These are phyloP conservation scores for Trypanosoma boissoni DNA, from an alignment of 208 protist species.

Conservation along the genomic window DNA sequence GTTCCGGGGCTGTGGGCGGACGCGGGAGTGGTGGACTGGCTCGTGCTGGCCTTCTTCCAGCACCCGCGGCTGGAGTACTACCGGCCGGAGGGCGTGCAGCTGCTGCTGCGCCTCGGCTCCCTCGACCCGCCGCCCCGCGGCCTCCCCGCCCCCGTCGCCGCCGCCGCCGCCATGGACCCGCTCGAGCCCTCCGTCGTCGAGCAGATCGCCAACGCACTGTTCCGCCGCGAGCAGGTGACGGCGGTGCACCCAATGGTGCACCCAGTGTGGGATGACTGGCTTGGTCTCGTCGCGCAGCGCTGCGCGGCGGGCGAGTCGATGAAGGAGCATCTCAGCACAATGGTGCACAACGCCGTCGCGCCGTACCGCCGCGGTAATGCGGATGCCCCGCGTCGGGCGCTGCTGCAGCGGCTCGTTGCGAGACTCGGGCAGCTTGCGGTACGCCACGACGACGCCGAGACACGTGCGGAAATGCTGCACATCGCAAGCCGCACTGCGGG, in stretches of 20 bases:
- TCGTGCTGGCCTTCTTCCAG: constrained; percentile 82
- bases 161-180: constrained; percentile 58
- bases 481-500: constrained; percentile 76
- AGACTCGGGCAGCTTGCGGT: constrained; percentile 75
- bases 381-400: constrained; percentile 60
- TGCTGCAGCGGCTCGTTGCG: constrained; percentile 79
- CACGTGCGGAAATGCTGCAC: constrained; percentile 68
- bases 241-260: constrained; percentile 84
- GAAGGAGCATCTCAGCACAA: constrained; percentile 80
- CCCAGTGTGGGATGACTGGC: constrained; percentile 85
- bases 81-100: constrained; percentile 81
- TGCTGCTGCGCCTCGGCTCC: constrained; percentile 72
- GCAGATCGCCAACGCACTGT: constrained; percentile 80
- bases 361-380: constrained; percentile 83
- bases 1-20: constrained; percentile 37
- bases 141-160: constrained; percentile 38
- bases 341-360: constrained; percentile 81
- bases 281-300: constrained; percentile 61
- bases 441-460: constrained; percentile 58
- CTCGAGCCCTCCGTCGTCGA: constrained; percentile 73
- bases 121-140: constrained; percentile 16
- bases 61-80: constrained; percentile 89
- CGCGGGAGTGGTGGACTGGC: constrained; percentile 62
- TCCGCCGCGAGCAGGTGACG: constrained; percentile 86
- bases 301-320: constrained; percentile 77